These are phyloP conservation scores for Ogataea nonfermentans DNA, from an alignment of 805 yeast species.

Conservation along the genomic window DNA sequence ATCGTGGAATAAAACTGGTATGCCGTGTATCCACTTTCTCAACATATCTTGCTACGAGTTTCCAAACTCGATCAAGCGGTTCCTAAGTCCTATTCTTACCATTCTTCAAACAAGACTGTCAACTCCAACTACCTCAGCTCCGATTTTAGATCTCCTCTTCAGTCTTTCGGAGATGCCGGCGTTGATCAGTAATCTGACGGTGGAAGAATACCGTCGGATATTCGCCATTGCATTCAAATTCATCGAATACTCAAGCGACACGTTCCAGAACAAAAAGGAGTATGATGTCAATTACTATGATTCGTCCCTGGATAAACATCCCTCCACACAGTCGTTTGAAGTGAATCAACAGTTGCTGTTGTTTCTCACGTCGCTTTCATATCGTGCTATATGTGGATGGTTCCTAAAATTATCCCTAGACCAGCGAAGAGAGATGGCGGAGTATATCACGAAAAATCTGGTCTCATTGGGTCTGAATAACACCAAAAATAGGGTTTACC, in stretches of 20 bases:
- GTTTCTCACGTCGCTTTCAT: slow-evolving; percentile 62
- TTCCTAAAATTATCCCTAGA: slow-evolving; percentile 58
- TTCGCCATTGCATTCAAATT: slow-evolving; percentile 82
- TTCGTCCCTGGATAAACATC: slow-evolving; percentile 49
- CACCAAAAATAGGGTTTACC: slow-evolving; percentile 55
- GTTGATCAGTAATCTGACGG: slow-evolving; percentile 66
- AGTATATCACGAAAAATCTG: slow-evolving; percentile 61
- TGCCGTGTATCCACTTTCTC: slow-evolving; percentile 73
- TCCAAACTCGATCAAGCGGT: slow-evolving; percentile 70
- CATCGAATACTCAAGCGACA: slow-evolving; percentile 67
- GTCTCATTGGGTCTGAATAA: slow-evolving; percentile 31
- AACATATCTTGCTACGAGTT: slow-evolving; percentile 79
- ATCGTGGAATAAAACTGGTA: slow-evolving; percentile 76
- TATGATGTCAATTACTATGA: slow-evolving; percentile 41
- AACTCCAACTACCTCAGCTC: slow-evolving; percentile 64
- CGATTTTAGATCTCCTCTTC: slow-evolving; percentile 70
- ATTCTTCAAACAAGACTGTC: slow-evolving; percentile 74
- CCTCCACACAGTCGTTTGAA: slow-evolving; percentile 47
- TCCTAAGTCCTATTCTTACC: slow-evolving; percentile 64
- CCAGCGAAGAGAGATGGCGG: slow-evolving; percentile 58
- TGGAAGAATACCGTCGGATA: slow-evolving; percentile 74
- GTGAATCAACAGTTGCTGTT: slow-evolving; percentile 53
- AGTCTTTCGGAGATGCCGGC: slow-evolving; percentile 65
- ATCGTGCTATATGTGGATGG: slow-evolving; percentile 68
- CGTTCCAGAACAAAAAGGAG: slow-evolving; percentile 18